Evolutionary conservation across 116 monocot genomes (phyloP).

Genomic region (Iris pallida): DNA sequence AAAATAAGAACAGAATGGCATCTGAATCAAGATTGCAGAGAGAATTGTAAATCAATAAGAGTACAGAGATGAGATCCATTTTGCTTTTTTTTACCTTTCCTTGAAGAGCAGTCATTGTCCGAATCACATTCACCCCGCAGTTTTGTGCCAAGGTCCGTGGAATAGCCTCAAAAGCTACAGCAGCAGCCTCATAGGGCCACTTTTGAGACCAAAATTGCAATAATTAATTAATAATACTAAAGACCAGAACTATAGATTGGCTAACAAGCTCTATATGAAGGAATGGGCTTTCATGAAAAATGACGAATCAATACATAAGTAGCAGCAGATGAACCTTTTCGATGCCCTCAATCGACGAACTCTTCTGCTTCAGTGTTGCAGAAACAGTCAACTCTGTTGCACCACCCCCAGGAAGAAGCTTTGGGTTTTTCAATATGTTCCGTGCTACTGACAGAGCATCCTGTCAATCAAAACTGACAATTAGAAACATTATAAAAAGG

Average conservation of each 20-base stretch:
- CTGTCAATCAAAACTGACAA: conserved; percentile 20
- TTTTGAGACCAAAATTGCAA: conserved; percentile 14
- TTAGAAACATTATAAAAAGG: neutral
- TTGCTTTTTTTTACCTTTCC: conserved; percentile 58
- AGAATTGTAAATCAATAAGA: too few species aligned
- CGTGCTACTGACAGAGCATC: conserved; percentile 90
- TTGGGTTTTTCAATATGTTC: conserved; percentile 93
- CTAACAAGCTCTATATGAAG: neutral
- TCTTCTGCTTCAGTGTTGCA: conserved; percentile 84
- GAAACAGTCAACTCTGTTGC: conserved; percentile 92
- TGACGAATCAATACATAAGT: too few species aligned
- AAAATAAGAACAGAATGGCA: neutral
- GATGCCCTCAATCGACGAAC: conserved; percentile 88
- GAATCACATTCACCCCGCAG: conserved; percentile 88
- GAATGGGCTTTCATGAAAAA: too few species aligned
- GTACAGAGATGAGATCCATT: too few species aligned
- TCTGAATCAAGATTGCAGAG: too few species aligned
- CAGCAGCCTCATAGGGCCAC: conserved; percentile 99
- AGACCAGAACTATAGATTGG: neutral
- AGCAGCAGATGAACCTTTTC: conserved; percentile 52
- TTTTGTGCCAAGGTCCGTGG: conserved; percentile 89
- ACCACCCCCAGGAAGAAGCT: conserved; percentile 94
- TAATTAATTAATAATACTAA: neutral
- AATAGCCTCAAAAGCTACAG: conserved; percentile 90
- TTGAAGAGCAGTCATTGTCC: conserved; percentile 93